These are phyloP conservation scores for Saccharum officinarum DNA, from an alignment of 176 grass and related monocot species.

Conservation along the genomic window DNA sequence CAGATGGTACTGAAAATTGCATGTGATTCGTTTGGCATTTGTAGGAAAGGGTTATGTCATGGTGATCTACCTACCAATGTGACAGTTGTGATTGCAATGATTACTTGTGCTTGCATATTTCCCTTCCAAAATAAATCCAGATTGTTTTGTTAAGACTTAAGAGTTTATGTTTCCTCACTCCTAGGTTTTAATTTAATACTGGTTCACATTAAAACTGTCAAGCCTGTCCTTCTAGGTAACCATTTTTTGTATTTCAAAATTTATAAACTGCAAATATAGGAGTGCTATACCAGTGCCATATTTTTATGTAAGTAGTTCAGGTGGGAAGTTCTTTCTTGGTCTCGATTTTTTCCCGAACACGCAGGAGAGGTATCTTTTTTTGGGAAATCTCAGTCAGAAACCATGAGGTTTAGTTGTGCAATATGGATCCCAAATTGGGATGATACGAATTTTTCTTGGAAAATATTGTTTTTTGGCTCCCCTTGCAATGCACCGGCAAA, in stretches of 20 bases:
- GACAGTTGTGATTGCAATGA: too few species aligned
- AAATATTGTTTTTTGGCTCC: not conserved
- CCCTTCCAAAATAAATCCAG: too few species aligned
- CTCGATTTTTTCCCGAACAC: not conserved
- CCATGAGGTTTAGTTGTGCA: not conserved
- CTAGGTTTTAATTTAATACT: not conserved
- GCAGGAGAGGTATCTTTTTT: not conserved
- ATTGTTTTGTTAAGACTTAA: too few species aligned
- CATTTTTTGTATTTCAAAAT: not conserved
- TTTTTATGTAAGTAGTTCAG: not conserved
- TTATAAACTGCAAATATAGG: not conserved
- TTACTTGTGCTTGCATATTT: too few species aligned
- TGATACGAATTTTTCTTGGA: not conserved
- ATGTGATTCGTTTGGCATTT: too few species aligned
- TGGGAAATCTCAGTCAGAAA: not conserved
- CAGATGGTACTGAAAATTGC: too few species aligned
- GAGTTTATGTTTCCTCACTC: too few species aligned
- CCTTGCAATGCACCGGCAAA: not conserved
- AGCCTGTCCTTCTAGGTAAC: not conserved
- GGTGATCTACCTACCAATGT: too few species aligned
- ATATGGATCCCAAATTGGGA: not conserved
- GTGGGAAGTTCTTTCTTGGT: not conserved
- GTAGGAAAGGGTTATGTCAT: too few species aligned
- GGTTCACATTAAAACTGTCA: not conserved
- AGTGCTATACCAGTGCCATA: not conserved